These are phyloP conservation scores for Santalum album DNA, from an alignment of 164 flowering plant genomes.

Conservation along the genomic window DNA sequence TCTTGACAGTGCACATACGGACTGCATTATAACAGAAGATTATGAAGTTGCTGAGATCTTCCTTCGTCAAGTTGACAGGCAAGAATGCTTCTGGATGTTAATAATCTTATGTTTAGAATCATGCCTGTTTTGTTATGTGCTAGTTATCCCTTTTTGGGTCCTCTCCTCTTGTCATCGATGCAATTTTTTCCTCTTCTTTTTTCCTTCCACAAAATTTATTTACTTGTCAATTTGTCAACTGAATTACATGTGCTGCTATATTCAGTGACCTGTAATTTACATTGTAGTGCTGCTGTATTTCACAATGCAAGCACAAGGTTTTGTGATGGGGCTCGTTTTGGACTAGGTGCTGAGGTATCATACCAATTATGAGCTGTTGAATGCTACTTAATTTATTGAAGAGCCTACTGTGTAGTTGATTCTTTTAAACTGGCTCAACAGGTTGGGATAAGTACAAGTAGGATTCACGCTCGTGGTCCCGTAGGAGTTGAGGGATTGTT, in stretches of 20 bases:
- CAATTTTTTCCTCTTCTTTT: no score
- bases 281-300: conserved; percentile 92
- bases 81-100: not conserved
- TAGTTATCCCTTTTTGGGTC: no score
- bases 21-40: conserved; percentile 81
- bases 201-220: no score
- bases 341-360: conserved; percentile 94
- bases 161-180: no score
- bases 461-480: conserved; percentile 98
- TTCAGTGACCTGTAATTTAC: not conserved
- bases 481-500: conserved; percentile 95
- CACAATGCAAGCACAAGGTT: conserved; percentile 98
- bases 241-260: not conserved
- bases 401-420: not conserved
- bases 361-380: not conserved
- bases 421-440: conserved; percentile 16
- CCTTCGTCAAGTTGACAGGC: conserved; percentile 90
- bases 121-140: not conserved
- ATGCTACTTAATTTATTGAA: not conserved
- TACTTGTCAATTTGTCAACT: not conserved
- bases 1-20: conserved; percentile 84
- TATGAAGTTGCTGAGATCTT: conserved; percentile 61
- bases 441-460: conserved; percentile 97
- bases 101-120: not conserved
- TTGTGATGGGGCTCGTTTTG: conserved; percentile 96